These are phyloP conservation scores for Ophiosphaerella korrae DNA, from an alignment of 2,329 filamentous ascomycete species.

Conservation along the genomic window DNA sequence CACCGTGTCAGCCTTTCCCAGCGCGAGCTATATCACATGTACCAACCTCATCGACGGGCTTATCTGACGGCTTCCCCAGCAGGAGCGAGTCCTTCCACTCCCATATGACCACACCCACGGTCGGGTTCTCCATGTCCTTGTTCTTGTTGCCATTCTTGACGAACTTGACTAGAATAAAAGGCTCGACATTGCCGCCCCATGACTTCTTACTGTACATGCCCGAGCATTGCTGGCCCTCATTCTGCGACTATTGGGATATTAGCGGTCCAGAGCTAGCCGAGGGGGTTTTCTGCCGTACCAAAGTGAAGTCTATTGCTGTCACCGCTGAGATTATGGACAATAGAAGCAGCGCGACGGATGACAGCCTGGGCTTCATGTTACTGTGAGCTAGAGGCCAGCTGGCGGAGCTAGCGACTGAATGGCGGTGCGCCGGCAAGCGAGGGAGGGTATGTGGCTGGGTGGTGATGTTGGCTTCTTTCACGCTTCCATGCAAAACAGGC, in stretches of 20 bases:
- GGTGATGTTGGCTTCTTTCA: neutral
- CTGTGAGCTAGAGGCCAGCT: conserved; percentile 35
- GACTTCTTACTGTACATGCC: conserved; percentile 92
- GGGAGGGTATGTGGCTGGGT: neutral
- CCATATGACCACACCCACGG: conserved; percentile 86
- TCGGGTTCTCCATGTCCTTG: conserved; percentile 68
- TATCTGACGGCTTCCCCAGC: conserved; percentile 67
- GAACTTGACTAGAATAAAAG: conserved; percentile 87
- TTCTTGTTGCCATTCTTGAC: conserved; percentile 58
- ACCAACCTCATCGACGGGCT: conserved; percentile 35
- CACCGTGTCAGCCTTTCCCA: conserved; percentile 23
- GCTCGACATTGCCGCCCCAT: conserved; percentile 87
- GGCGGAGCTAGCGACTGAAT: conserved; percentile 23
- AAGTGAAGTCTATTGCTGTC: conserved; percentile 43
- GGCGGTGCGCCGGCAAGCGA: neutral
- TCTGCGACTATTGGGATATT: conserved; percentile 66
- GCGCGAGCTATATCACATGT: neutral
- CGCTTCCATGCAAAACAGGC: neutral
- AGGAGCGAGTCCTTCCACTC: conserved; percentile 87
- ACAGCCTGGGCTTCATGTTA: conserved; percentile 45
- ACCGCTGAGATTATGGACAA: conserved; percentile 39
- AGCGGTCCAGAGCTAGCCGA: neutral
- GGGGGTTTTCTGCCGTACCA: conserved; percentile 28
- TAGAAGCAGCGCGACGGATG: conserved; percentile 40
- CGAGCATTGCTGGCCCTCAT: conserved; percentile 80